Conservation (phyloP, 202 grass and related monocot genomes). For the Elaeis oleifera region DNA sequence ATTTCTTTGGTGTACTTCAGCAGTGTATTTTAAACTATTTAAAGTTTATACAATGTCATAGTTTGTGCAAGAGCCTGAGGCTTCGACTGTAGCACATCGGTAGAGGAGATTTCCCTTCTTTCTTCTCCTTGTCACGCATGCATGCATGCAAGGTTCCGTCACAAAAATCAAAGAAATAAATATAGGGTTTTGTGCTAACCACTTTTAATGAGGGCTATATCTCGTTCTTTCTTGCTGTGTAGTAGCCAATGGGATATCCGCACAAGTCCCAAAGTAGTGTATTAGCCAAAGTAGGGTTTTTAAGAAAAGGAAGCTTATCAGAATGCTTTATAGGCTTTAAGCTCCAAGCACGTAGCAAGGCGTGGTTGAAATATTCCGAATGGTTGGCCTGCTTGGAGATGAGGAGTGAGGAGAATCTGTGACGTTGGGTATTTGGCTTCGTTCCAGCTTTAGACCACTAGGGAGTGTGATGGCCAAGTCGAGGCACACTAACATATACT, state of each 20-base stretch:
- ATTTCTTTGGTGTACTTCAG: background rate
- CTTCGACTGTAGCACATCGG: background rate
- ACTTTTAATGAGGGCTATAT: background rate
- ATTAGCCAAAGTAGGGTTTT: background rate
- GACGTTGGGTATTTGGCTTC: background rate
- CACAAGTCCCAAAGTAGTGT: constrained; percentile 1
- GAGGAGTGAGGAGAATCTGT: background rate
- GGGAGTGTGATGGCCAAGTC: background rate
- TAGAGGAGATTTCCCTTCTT: background rate
- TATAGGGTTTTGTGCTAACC: background rate
- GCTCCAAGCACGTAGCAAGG: background rate
- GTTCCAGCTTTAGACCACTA: background rate
- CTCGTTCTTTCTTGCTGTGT: background rate
- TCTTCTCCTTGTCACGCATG: background rate
- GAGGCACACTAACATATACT: background rate
- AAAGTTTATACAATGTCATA: too few relatives aligned
- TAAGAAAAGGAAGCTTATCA: background rate
- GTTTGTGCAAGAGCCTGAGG: too few relatives aligned
- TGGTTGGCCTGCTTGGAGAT: background rate
- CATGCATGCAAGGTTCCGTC: background rate
- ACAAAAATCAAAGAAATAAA: background rate
- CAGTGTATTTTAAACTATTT: too few relatives aligned
- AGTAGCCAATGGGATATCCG: background rate
- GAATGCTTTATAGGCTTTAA: background rate
- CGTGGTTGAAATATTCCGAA: background rate